Evolutionary conservation across 495 filamentous ascomycete species (phyloP), one percentile per base, ranked within the genome.

Genomic region (Letharia lupina): DNA sequence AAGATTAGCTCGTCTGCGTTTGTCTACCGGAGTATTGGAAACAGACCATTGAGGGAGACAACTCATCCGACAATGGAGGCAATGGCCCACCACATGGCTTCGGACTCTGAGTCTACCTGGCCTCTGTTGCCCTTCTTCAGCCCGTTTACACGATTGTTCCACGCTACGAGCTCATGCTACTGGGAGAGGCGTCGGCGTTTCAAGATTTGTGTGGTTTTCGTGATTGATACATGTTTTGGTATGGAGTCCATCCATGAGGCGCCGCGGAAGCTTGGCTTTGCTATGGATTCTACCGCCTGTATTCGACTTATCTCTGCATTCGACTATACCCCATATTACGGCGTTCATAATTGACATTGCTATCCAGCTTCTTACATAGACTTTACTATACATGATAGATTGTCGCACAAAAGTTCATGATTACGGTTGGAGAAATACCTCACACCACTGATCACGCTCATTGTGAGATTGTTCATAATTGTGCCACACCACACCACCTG

Each of bases 1-100:
- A 52, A 33, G 1, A 59, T 52, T 33, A 77, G 66, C 82, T 99
- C 66, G 95, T 99, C 33, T 99, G 95, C 75, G 92, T 99, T 41
- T 99, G 95, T 76, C 80, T 97, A 16, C 95, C 95, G 23, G 91
- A 97, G 72, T 91, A 97, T 75, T 99, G 95, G 95, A 87, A 88
- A 73, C 94, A 93, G 78, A 98, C 96, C 23, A 93, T 98, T 71
- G 93, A 99, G 65, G 93, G 90, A 63, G 91, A 96, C 48, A 73
- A 72, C 61, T 75, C 74, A 65, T 78, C 74, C 41, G 78, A 78
- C 33, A 76, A 79, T 54, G 75, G 73, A 62, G 58, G n/a, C 13
- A 52, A 28, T 41, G 60, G 62, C 15, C 68, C 65, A n/a, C 64
- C 69, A 5, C 44, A 45, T 23, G 64, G 64, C 37, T 63, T 68